Evolutionary conservation across 495 filamentous ascomycete genomes (phyloP).

Genomic region (Tirmania nivea): DNA sequence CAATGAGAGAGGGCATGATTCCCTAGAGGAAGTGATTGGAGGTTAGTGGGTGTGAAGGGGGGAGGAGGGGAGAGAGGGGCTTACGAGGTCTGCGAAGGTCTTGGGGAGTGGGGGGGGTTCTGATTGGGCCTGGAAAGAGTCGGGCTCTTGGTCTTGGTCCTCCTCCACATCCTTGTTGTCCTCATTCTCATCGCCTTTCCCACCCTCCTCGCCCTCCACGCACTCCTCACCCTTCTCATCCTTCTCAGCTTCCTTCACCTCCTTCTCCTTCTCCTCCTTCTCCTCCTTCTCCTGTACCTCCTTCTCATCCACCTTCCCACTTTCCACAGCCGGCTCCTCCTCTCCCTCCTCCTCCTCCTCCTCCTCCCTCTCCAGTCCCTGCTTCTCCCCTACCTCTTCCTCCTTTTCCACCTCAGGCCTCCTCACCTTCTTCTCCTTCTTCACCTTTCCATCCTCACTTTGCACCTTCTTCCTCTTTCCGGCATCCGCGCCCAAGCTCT

Average conservation of each 20-base stretch:
- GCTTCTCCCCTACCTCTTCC: background rate
- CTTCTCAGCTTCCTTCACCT: background rate
- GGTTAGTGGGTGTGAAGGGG: background rate
- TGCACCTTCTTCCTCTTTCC: constrained; percentile 2
- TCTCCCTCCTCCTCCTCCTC: constrained; percentile 1
- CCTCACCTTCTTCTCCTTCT: background rate
- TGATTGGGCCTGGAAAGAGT: constrained; percentile 50
- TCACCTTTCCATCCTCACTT: background rate
- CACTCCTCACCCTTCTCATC: background rate
- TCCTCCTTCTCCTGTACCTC: background rate
- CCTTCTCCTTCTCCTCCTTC: background rate
- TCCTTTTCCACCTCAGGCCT: background rate
- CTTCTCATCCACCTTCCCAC: background rate
- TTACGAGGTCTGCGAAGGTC: constrained; percentile 55
- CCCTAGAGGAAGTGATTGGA: constrained; percentile 29
- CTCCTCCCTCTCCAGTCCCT: background rate
- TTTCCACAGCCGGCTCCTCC: background rate
- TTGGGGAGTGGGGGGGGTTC: constrained; percentile 21
- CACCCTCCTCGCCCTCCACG: background rate
- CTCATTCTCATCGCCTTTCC: background rate
- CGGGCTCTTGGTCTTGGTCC: constrained; percentile 24
- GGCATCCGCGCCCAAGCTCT: constrained; percentile 1
- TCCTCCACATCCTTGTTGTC: background rate
- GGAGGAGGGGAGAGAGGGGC: background rate
- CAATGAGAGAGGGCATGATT: constrained; percentile 66